Evolutionary conservation across 257 asterid species (phyloP), one percentile per base, ranked within the genome.

Genomic region (Coffea canephora): DNA sequence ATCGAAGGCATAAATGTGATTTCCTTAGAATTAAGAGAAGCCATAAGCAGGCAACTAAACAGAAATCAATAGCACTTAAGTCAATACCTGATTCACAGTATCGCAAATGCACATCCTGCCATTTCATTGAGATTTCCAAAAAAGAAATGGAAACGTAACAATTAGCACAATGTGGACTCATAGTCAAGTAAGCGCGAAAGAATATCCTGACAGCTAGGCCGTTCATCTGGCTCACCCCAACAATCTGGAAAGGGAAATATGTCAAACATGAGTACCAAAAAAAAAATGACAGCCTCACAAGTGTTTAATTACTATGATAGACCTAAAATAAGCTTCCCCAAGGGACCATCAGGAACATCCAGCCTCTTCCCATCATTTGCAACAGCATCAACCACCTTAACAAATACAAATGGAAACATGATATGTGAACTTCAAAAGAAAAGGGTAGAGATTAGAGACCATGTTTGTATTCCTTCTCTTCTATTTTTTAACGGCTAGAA

Each of bases 131-230:
- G 50, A 27, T 27, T 73, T 15, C 66, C 49, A 8, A 48, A 16
- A 16, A 52, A 54, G 8, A 74, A 9, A 10, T 57, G 69, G 69
- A 59, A 73, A 27, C 8, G 18, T 23, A 14, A 61, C 81, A 55
- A 72, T 83, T 84, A 91, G 87, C 97, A 88, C 78, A 93, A 90
- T 62, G 96, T 86, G 81, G 87, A 87, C 82, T 93, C 97, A 81
- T 97, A 93, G 82, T 93, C 97, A 41, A 87, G 82, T 81, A 93
- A 85, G 59, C 96, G 94, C 14, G 86, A 83, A 71, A 93, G 91
- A 84, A 93, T 93, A 46, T 93, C 93, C 85, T 89, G 92, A n/a
- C 97, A 93, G 77, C 93, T 89, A 71, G 97, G 97, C 73, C 97
- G 90, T 78, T 90, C 86, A 12, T 90, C 81, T 48, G 95, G 90